These are phyloP conservation scores for Microascus cirrosus DNA, from an alignment of 2,329 filamentous ascomycete genomes.

Conservation along the genomic window DNA sequence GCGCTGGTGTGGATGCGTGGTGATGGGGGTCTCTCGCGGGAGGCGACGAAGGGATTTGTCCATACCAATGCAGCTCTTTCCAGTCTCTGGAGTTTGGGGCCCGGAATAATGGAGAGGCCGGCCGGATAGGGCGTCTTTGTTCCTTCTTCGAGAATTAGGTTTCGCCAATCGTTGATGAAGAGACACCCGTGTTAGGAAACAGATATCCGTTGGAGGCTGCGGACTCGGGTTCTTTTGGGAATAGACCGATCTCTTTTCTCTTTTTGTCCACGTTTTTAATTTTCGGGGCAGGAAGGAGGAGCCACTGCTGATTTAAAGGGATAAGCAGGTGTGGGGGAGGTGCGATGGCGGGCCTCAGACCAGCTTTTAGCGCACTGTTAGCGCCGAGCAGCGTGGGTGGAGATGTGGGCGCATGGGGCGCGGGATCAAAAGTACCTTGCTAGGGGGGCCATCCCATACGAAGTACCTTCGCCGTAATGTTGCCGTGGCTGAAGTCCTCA, in stretches of 20 bases:
- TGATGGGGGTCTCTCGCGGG: neutral
- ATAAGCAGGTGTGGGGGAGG: conserved; percentile 3
- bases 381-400: neutral
- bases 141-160: neutral
- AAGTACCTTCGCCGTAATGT: no score
- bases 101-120: neutral
- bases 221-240: conserved; percentile 1
- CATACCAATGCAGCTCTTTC: neutral
- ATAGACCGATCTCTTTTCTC: conserved; percentile 1
- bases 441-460: no score
- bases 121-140: neutral
- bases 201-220: conserved; percentile 1
- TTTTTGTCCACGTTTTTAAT: conserved; percentile 5
- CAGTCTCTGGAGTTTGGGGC: neutral
- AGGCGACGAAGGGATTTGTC: neutral
- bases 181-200: neutral
- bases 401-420: neutral
- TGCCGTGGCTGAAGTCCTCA: no score
- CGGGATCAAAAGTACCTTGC: neutral
- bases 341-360: neutral
- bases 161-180: neutral
- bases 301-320: conserved; percentile 3
- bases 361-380: neutral
- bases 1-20: neutral
- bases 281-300: conserved; percentile 2